Base-by-base conservation (phyloP, 306 rosid genomes). In the Cicer yamashitae region DNA sequence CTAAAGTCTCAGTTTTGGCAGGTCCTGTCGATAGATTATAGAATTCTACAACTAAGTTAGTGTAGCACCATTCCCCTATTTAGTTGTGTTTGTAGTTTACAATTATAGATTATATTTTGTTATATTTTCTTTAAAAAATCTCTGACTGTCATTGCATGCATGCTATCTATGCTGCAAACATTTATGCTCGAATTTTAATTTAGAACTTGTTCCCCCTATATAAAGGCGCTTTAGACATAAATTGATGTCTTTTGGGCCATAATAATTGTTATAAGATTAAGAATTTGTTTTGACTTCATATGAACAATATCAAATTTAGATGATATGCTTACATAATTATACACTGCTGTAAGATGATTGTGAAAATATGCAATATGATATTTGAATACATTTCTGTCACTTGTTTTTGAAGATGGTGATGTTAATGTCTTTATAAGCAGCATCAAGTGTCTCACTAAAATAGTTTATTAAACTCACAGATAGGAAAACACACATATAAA, bases 321-420 rank as follows among this genome's bases (percentile, higher is more conserved):
- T 51, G 20, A 51, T 14, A 51, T 51, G 17, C 4, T 22, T 22
- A 57, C 40, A 57, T 5, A 57, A 57, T 4, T 57, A 57, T 57
- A 6, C 12, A 13, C 62, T 48, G 45, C 47, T 61, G 30, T 40
- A 34, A 56, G 62, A 70, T 59, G 20, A 60, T 78, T 17, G 53
- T 40, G 18, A 59, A 78, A 61, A 61, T 60, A 25, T 70, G 65
- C 57, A 51, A 76, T 69, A 25, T 62, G 57, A 39, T 57, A 37
- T 37, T 30, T 13, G 14, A 58, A 39, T 25, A 58, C 12, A 20
- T 56, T 25, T 56, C 4, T 47, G 3, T 61, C 67, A 25, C 30
- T 52, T 22, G 30, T 22, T 60, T 64, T 54, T 79, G 22, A 51
- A 46, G 74, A 73, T 46, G 37, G 56, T 13, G 37, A 64, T 66